Evolutionary conservation across 371 early-diverging fungal species (phyloP), one percentile per base, ranked within the genome.

Genomic region (Capniomyces stellatus): DNA sequence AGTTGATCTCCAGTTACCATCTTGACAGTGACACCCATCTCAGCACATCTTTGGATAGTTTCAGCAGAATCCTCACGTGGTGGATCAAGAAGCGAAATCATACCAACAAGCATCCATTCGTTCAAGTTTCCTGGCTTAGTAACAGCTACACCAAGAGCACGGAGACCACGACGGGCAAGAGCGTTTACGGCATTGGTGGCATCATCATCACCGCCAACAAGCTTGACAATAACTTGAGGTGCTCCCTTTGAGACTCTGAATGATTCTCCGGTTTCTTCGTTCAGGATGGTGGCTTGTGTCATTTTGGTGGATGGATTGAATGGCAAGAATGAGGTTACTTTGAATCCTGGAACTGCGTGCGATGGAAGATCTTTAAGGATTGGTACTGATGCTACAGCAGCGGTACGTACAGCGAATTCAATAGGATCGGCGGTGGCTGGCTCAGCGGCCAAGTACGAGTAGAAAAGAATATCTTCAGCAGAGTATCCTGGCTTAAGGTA

Each of bases 1-100:
- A 88, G 58, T 61, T 91, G 89, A 71, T 97, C 98, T 56, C 98
- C 98, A 15, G 98, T 97, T 49, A 95, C 89, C 92, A 96, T 94
- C 30, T 87, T 83, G 21, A 94, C 90, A 63, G 76, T 72, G 1
- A 96, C 87, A 52, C 95, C 95, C 55, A 94, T 92, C 44, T 78
- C 73, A 58, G 80, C 73, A 66, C 90, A 92, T 30, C 73, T 72
- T 28, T 67, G 72, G n/a, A 94, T 87, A 30, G 91, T 86, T 59
- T 79, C 83, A 25, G 80, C 79, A 1, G 92, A 94, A 61, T 87
- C 93, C 43, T 83, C 82, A 46, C 93, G 81, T 28, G 91, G 76
- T 10, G 93, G 93, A 64, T 93, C 97, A 48, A 90, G 79, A 52
- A 96, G 64, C 27, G 80, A 76, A 53, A 85, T 78, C 73, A 85